A percentile compares a stretch with the other conserved stretches of the same genome.
These are phyloP conservation scores for Fermentozyma sake DNA, from an alignment of 1,139 yeast genomes.

Conservation along the genomic window DNA sequence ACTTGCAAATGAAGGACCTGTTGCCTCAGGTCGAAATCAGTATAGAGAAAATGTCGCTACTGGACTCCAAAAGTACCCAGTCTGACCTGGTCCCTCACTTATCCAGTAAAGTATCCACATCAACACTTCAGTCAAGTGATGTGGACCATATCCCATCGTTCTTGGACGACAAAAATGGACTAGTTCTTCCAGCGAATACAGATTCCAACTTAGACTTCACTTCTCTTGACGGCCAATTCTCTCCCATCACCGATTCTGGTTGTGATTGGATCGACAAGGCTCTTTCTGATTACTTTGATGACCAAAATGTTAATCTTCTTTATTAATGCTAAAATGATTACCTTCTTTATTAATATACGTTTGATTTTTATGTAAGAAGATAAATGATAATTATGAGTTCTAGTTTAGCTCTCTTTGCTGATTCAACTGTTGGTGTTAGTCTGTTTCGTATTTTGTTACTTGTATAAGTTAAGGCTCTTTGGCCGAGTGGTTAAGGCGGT, in stretches of 20 bases:
- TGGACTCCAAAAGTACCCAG: slow-evolving; percentile 1
- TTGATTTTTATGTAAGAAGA: not conserved
- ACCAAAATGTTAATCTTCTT: not conserved
- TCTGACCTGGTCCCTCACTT: slow-evolving; percentile 3
- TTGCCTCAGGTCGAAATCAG: slow-evolving; percentile 11
- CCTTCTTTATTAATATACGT: not conserved
- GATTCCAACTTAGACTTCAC: not conserved
- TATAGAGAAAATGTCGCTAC: slow-evolving; percentile 3
- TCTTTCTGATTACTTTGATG: slow-evolving; percentile 12
- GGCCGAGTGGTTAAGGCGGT: slow-evolving; percentile 6
- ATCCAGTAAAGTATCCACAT: slow-evolving; percentile 1
- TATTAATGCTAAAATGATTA: too few species aligned
- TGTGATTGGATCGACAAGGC: slow-evolving; percentile 52
- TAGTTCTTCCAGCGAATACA: not conserved
- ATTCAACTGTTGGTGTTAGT: too few species aligned
- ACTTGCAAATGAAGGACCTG: slow-evolving; percentile 16
- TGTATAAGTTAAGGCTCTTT: slow-evolving; percentile 4
- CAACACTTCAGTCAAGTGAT: slow-evolving; percentile 2
- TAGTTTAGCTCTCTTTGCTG: too few species aligned
- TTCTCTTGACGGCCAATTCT: slow-evolving; percentile 11
- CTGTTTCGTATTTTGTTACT: too few species aligned
- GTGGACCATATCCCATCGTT: slow-evolving; percentile 1
- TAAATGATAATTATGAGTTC: too few species aligned
- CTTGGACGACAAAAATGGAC: slow-evolving; percentile 1
- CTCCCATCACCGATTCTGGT: slow-evolving; percentile 47